Evolutionary conservation across 345 rosid genomes (phyloP).

Genomic region (Pugionium dolabratum): DNA sequence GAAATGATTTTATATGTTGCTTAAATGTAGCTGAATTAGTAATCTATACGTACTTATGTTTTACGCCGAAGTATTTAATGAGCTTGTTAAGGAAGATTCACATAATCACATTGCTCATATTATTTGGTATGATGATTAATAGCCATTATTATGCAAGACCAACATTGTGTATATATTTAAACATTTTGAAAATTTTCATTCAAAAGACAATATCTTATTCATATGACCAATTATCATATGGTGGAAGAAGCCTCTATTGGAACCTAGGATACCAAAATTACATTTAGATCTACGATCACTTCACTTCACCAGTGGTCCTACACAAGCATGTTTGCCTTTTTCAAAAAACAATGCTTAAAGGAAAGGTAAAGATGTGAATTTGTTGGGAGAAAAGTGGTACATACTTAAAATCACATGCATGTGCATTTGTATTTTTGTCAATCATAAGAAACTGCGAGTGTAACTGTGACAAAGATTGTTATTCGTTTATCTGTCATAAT

Average conservation of each 20-base stretch:
- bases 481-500: no score
- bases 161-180: no score
- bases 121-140: conserved; percentile 1
- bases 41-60: conserved; percentile 37
- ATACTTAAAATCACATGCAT: no score
- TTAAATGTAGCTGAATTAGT: conserved; percentile 28
- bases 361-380: no score
- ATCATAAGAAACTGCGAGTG: no score
- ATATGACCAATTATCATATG: background rate
- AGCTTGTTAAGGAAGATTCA: conserved; percentile 18
- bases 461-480: no score
- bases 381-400: no score
- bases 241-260: background rate
- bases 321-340: background rate
- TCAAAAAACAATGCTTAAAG: no score
- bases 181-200: background rate
- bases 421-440: no score
- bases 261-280: background rate
- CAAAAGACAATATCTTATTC: no score
- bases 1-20: conserved; percentile 25
- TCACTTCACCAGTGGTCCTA: background rate
- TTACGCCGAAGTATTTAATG: conserved; percentile 31
- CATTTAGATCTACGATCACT: background rate
- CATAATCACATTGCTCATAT: background rate
- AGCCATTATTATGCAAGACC: conserved; percentile 8